A percentile compares a stretch with the other conserved stretches of the same genome.
Evolutionary conservation across 805 yeast genomes (phyloP).

Genomic region (Blastobotrys americana): DNA sequence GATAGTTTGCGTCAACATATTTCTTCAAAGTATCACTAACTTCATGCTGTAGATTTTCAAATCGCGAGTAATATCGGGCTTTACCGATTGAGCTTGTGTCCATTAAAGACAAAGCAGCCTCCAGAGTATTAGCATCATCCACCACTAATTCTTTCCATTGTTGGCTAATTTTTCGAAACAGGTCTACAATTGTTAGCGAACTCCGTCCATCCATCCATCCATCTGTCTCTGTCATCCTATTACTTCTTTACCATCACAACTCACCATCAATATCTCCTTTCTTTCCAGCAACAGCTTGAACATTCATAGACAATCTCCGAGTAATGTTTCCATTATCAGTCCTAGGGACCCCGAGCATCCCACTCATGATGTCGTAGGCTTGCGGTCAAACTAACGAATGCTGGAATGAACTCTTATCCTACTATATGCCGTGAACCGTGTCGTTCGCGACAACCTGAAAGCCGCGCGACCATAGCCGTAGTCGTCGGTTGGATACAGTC

Average conservation of each 20-base stretch:
- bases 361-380: neutral
- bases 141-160: conserved; percentile 46
- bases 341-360: conserved; percentile 7
- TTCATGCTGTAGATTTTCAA: conserved; percentile 49
- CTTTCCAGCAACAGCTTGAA: conserved; percentile 6
- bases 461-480: too few species aligned
- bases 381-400: too few species aligned
- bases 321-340: conserved; percentile 10
- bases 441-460: too few species aligned
- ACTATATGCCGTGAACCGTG: too few species aligned
- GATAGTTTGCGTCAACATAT: conserved; percentile 66
- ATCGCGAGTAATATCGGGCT: conserved; percentile 65
- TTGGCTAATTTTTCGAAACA: conserved; percentile 30
- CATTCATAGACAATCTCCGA: conserved; percentile 15
- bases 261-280: conserved; percentile 8
- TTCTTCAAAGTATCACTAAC: conserved; percentile 52
- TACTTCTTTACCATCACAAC: conserved; percentile 3
- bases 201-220: too few species aligned
- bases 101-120: conserved; percentile 70
- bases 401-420: too few species aligned
- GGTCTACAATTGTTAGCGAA: conserved; percentile 6
- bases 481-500: too few species aligned
- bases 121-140: conserved; percentile 70
- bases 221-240: too few species aligned
- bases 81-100: conserved; percentile 89